phyloP scores from a whole-genome alignment of 352 stramenopile genomes.

The Globisporangium polare region DNA sequence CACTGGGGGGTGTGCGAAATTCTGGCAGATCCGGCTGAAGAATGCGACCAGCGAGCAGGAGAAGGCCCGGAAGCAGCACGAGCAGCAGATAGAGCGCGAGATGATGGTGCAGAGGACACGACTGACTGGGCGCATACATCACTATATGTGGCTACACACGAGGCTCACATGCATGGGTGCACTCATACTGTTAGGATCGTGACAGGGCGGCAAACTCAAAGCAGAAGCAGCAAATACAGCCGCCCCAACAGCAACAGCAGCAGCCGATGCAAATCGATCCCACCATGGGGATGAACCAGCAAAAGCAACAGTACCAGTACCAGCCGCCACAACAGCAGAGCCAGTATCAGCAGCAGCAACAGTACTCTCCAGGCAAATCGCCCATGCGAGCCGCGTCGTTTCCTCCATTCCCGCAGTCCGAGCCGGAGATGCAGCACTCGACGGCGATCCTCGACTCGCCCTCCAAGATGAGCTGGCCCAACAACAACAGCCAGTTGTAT shows the following conservation, averaged over 20 bases:
- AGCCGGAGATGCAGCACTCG: conserved; percentile 13
- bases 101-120: conserved; percentile 20
- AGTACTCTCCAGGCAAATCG: conserved; percentile 14
- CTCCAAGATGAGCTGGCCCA: not conserved
- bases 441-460: conserved; percentile 7
- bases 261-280: not conserved
- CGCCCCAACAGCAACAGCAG: not conserved
- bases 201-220: conserved; percentile 7
- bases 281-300: not conserved
- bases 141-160: not conserved
- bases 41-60: conserved; percentile 40
- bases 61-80: conserved; percentile 30
- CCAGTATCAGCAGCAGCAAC: conserved; percentile 3
- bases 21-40: conserved; percentile 36
- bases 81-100: conserved; percentile 52
- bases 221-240: conserved; percentile 6
- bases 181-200: conserved; percentile 15
- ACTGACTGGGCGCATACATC: not conserved
- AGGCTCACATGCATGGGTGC: conserved; percentile 1
- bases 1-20: too few relatives aligned
- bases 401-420: conserved; percentile 9
- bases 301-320: conserved; percentile 4
- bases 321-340: not conserved
- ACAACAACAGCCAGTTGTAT: not conserved
- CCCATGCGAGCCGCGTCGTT: conserved; percentile 9